Evolutionary conservation across 2,329 filamentous ascomycete genomes (phyloP), one percentile per base, ranked within the genome.

Genomic region (Endocalyx cinctus): DNA sequence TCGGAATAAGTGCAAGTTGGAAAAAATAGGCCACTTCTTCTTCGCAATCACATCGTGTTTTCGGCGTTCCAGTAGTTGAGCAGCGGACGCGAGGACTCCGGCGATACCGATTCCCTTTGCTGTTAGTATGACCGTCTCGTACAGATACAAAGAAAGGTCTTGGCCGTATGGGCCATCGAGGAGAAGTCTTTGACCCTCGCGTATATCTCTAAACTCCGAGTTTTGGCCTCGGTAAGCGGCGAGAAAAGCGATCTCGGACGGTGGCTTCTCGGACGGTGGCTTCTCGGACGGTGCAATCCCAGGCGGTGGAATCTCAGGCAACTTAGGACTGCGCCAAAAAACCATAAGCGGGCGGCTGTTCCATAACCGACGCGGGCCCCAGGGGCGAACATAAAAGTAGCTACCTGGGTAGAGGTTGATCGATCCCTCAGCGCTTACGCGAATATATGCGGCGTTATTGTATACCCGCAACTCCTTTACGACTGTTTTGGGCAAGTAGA

Each of bases 271-370:
- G n/a, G n/a, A n/a, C n/a, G n/a, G n/a, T n/a, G n/a, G n/a, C n/a
- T n/a, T n/a, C n/a, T n/a, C n/a, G n/a, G n/a, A n/a, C n/a, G n/a
- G n/a, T n/a, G n/a, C n/a, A n/a, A n/a, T n/a, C n/a, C n/a, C n/a
- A n/a, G n/a, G n/a, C n/a, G n/a, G n/a, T n/a, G n/a, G n/a, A n/a
- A n/a, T n/a, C n/a, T n/a, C n/a, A n/a, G n/a, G n/a, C n/a, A n/a
- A n/a, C n/a, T n/a, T 13, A 27, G 7, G 13, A 13, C 15, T 8
- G 7, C 13, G 25, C 13, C 13, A 27, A 7, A 27, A 8, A 8
- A 27, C 25, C 13, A 27, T 27, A 27, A 27, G 25, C 13, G 13
- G 13, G 13, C 25, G 25, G 13, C 25, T 27, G 25, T 27, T 27
- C 13, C 12, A 14, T 27, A 27, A 6, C 13, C 13, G 13, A 27